Conservation (phyloP, 2,329 filamentous ascomycete genomes). For the Elsinoe ampelina region DNA sequence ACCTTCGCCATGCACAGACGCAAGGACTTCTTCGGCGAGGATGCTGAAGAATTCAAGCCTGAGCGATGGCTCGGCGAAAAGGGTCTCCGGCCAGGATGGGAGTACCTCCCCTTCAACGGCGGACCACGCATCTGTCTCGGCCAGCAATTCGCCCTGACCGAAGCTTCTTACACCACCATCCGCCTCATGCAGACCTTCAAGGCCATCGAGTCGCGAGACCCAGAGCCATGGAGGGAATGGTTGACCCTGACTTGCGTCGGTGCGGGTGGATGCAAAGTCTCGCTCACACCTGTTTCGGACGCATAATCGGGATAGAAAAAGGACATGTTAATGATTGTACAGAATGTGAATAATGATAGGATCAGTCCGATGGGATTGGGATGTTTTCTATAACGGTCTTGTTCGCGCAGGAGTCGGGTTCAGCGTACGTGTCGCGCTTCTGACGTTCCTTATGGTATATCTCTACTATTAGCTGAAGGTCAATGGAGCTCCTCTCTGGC, state of each 20-base stretch:
- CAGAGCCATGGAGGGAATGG: constrained; percentile 21
- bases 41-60: constrained; percentile 33
- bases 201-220: constrained; percentile 25
- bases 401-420: background rate
- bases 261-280: constrained; percentile 8
- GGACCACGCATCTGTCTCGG: constrained; percentile 29
- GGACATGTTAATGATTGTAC: constrained; percentile 6
- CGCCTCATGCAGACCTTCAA: constrained; percentile 65
- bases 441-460: background rate
- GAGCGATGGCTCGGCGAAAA: constrained; percentile 31
- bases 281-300: background rate
- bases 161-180: constrained; percentile 64
- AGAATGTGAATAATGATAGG: background rate
- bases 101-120: constrained; percentile 32
- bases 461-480: background rate
- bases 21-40: constrained; percentile 38
- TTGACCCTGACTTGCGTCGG: constrained; percentile 11
- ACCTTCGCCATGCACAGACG: constrained; percentile 66
- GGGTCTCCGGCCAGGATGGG: constrained; percentile 27
- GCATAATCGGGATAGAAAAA: background rate
- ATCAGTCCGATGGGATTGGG: background rate
- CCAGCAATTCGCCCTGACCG: constrained; percentile 69
- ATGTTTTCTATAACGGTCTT: background rate
- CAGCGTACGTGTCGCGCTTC: background rate
- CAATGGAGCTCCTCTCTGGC: no score